Percentiles rank a stretch among this genome's conserved stretches.
Evolutionary conservation across 306 rosid genomes (phyloP).

Genomic region (Styphnolobium japonicum): DNA sequence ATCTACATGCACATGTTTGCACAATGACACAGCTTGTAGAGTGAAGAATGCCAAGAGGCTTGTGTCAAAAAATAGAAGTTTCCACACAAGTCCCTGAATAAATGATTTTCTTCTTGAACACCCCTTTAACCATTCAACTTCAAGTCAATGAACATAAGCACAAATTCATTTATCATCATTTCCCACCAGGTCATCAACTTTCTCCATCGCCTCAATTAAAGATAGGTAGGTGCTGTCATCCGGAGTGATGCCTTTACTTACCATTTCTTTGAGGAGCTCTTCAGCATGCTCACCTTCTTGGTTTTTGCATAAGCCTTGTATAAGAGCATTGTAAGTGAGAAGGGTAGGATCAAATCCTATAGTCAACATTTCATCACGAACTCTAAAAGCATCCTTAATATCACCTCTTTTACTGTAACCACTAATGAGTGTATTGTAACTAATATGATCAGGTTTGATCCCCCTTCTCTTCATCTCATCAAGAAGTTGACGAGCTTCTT

Average conservation of each 20-base stretch:
- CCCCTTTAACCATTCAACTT: constrained; percentile 7
- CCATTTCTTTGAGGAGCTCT: constrained; percentile 85
- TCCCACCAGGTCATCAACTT: constrained; percentile 34
- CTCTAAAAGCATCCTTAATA: constrained; percentile 69
- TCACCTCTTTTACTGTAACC: constrained; percentile 85
- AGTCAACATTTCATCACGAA: constrained; percentile 72
- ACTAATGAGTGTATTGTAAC: constrained; percentile 81
- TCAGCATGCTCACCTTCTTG: constrained; percentile 70
- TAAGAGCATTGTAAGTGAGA: constrained; percentile 87
- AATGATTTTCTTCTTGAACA: constrained; percentile 14
- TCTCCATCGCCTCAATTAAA: constrained; percentile 54
- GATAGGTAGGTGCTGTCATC: constrained; percentile 71
- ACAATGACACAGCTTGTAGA: constrained; percentile 15
- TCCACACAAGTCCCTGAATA: constrained; percentile 6
- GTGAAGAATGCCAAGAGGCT: not conserved
- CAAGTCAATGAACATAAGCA: constrained; percentile 13
- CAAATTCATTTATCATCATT: constrained; percentile 38
- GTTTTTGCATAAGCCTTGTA: constrained; percentile 71
- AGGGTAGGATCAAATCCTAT: constrained; percentile 81
- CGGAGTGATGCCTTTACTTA: constrained; percentile 69
- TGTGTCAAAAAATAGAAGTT: not conserved
- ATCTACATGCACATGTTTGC: constrained; percentile 8
- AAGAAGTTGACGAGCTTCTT: constrained; percentile 77
- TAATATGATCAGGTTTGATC: constrained; percentile 77
- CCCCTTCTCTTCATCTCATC: constrained; percentile 80